Conservation (phyloP, 208 protist genomes). For the Leptomonas pyrrhocoris region DNA sequence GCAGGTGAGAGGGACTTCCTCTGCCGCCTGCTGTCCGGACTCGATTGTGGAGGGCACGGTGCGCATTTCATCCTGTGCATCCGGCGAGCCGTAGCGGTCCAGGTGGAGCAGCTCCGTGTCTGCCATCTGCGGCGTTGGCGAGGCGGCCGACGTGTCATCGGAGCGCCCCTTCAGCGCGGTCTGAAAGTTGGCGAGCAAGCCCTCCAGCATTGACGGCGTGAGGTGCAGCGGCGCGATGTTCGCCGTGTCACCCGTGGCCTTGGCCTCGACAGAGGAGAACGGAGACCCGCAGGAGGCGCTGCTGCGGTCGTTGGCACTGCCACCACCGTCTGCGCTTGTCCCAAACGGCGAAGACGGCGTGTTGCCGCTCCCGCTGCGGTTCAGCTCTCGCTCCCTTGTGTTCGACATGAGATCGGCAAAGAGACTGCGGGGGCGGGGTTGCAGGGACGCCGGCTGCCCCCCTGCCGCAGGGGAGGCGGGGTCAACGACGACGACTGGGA, state of each 20-base stretch:
- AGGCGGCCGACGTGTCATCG: slow-evolving; percentile 1
- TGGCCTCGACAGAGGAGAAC: background rate
- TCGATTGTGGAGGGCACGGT: background rate
- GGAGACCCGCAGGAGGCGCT: background rate
- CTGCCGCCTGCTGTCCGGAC: background rate
- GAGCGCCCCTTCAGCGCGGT: slow-evolving; percentile 22
- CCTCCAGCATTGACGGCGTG: slow-evolving; percentile 22
- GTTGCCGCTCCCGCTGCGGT: slow-evolving; percentile 5
- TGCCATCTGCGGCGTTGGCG: slow-evolving; percentile 8
- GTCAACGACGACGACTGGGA: background rate
- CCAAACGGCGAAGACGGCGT: too few species aligned
- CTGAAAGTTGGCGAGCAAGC: slow-evolving; percentile 29
- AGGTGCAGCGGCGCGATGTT: slow-evolving; percentile 23
- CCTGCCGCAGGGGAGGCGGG: background rate
- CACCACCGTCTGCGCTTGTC: too few species aligned
- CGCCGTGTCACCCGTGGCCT: background rate
- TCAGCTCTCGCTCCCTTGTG: background rate
- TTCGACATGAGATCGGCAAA: slow-evolving; percentile 1
- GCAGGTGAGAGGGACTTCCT: background rate
- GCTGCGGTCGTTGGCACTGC: background rate
- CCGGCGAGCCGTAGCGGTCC: slow-evolving; percentile 12
- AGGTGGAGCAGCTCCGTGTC: slow-evolving; percentile 3
- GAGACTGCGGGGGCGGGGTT: background rate
- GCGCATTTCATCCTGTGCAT: slow-evolving; percentile 10
- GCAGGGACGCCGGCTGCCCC: too few species aligned